Evolutionary conservation across 140 eudicot genomes (phyloP).

Genomic region (Anethum foeniculum): DNA sequence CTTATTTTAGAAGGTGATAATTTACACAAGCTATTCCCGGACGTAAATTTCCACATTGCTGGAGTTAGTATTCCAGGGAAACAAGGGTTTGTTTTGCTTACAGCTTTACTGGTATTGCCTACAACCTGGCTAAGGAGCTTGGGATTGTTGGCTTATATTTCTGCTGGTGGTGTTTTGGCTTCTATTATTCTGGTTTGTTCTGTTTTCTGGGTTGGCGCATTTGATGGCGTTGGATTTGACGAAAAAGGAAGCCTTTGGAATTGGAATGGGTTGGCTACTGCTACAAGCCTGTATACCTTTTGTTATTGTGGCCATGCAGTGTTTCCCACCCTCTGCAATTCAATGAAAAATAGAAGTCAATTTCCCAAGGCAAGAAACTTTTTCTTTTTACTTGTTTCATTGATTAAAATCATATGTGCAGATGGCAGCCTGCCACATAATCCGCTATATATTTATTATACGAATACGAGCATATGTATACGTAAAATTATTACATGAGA

Average conservation of each 20-base stretch:
- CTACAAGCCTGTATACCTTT: conserved; percentile 64
- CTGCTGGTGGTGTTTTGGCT: conserved; percentile 69
- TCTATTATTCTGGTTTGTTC: conserved; percentile 42
- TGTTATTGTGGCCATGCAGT: conserved; percentile 84
- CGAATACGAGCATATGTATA: too few relatives aligned
- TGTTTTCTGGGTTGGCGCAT: conserved; percentile 53
- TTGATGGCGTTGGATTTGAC: conserved; percentile 69
- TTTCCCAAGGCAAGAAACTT: conserved; percentile 47
- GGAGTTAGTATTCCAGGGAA: conserved; percentile 44
- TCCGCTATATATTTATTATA: background rate
- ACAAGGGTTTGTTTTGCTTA: conserved; percentile 41
- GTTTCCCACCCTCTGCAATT: conserved; percentile 63
- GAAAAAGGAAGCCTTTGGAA: conserved; percentile 46
- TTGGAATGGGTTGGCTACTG: conserved; percentile 57
- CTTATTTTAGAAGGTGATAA: conserved; percentile 75
- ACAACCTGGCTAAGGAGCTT: conserved; percentile 63
- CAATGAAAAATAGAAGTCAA: conserved; percentile 59
- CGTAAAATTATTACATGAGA: background rate
- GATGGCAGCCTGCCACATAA: background rate
- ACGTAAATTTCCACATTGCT: conserved; percentile 17
- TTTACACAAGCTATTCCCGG: conserved; percentile 54
- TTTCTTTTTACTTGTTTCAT: background rate
- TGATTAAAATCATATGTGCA: background rate
- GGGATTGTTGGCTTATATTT: conserved; percentile 59
- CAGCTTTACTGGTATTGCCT: conserved; percentile 62